Conservation (phyloP, 805 yeast genomes). For the Priceomyces fermenticarens region DNA sequence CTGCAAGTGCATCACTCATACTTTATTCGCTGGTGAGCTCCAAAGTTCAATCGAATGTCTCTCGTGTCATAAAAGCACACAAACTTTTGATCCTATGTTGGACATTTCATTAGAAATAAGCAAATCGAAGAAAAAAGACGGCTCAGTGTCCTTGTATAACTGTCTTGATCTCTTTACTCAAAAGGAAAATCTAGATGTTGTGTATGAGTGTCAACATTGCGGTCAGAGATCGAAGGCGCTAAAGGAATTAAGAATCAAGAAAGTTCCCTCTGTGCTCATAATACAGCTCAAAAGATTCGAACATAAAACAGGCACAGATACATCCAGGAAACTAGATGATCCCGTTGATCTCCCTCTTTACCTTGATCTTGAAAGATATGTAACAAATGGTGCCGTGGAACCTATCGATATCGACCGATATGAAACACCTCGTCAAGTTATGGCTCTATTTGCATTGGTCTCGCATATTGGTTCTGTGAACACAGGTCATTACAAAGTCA, state of each 20-base stretch:
- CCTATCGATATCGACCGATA: slow-evolving; percentile 56
- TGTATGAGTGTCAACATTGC: slow-evolving; percentile 71
- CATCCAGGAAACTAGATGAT: slow-evolving; percentile 70
- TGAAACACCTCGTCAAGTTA: not conserved
- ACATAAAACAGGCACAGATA: slow-evolving; percentile 46
- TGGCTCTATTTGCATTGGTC: slow-evolving; percentile 68
- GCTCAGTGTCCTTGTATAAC: slow-evolving; percentile 43
- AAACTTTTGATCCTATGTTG: slow-evolving; percentile 82
- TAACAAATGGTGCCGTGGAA: slow-evolving; percentile 20
- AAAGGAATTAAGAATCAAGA: slow-evolving; percentile 67
- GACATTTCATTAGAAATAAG: slow-evolving; percentile 80
- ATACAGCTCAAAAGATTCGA: slow-evolving; percentile 83
- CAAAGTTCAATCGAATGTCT: slow-evolving; percentile 77
- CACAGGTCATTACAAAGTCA: slow-evolving; percentile 91
- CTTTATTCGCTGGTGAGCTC: slow-evolving; percentile 77
- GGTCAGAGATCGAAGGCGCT: slow-evolving; percentile 55
- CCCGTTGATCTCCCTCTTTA: slow-evolving; percentile 71
- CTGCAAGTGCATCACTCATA: slow-evolving; percentile 81
- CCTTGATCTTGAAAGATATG: slow-evolving; percentile 68
- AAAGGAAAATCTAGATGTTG: slow-evolving; percentile 71
- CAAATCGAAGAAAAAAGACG: slow-evolving; percentile 25
- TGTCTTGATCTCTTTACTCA: slow-evolving; percentile 78
- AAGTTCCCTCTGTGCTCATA: slow-evolving; percentile 73
- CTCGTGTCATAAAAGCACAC: slow-evolving; percentile 61
- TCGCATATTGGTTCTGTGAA: slow-evolving; percentile 91